These are phyloP conservation scores for Naganishia sp. DNA, from an alignment of 1,284 basidiomycete species.

Conservation along the genomic window DNA sequence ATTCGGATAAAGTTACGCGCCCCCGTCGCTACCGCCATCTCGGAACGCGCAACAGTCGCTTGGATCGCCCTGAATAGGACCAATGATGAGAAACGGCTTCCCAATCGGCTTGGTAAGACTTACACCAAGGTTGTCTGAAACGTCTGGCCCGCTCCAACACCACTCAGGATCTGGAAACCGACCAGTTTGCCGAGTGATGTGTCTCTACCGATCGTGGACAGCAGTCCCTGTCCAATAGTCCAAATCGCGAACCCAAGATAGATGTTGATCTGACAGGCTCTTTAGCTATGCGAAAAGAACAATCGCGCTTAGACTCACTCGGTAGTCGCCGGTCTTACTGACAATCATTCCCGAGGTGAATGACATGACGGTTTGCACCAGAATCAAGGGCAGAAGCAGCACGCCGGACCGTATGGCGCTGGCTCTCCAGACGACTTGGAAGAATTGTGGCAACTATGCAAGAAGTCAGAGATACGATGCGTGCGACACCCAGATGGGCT, in stretches of 20 bases:
- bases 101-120: background rate
- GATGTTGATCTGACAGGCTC: constrained; percentile 60
- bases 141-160: constrained; percentile 64
- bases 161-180: constrained; percentile 68
- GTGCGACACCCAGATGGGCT: too few species aligned
- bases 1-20: constrained; percentile 48
- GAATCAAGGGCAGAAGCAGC: constrained; percentile 66
- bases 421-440: constrained; percentile 68
- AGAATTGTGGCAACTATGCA: constrained; percentile 68
- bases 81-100: background rate
- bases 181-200: constrained; percentile 62
- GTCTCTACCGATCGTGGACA: constrained; percentile 62
- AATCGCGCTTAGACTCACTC: constrained; percentile 51
- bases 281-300: background rate
- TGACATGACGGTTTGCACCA: constrained; percentile 62
- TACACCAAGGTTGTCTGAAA: constrained; percentile 48
- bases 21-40: constrained; percentile 51
- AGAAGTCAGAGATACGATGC: too few species aligned
- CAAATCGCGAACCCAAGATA: constrained; percentile 68
- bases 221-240: constrained; percentile 67
- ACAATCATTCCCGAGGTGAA: constrained; percentile 61
- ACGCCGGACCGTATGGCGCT: constrained; percentile 65
- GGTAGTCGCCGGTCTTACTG: constrained; percentile 66
- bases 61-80: constrained; percentile 59
- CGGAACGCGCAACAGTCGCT: constrained; percentile 45